These are phyloP conservation scores for Eimeria necatrix DNA, from an alignment of 169 alveolate species.

Conservation along the genomic window DNA sequence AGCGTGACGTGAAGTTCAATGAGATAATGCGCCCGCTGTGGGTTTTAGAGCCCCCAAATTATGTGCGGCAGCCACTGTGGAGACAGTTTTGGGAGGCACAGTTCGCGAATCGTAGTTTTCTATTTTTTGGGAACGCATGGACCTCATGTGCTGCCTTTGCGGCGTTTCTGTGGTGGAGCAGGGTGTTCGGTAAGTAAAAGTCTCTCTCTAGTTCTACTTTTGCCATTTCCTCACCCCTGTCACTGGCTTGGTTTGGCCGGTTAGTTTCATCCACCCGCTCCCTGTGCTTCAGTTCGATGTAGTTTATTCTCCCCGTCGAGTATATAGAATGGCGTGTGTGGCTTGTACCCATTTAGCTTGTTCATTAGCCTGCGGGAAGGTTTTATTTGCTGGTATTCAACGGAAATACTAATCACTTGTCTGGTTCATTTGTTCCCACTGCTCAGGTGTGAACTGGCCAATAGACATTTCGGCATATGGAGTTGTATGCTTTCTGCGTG, in stretches of 20 bases:
- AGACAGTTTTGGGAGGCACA: slow-evolving; percentile 91
- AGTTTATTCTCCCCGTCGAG: no score
- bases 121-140: slow-evolving; percentile 93
- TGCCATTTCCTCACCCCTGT: background rate
- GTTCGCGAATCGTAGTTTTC: slow-evolving; percentile 88
- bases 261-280: background rate
- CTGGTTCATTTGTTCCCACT: no score
- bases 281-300: no score
- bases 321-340: no score
- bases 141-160: slow-evolving; percentile 92
- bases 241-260: background rate
- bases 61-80: slow-evolving; percentile 91
- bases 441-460: no score
- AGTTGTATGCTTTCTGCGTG: background rate
- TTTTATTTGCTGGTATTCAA: background rate
- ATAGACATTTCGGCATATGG: no score
- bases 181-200: slow-evolving; percentile 85
- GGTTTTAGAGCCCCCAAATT: slow-evolving; percentile 92
- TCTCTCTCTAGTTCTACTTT: background rate
- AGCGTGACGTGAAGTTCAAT: slow-evolving; percentile 86
- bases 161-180: slow-evolving; percentile 89
- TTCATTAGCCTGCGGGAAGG: no score
- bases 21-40: slow-evolving; percentile 88
- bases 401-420: background rate
- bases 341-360: no score